Evolutionary conservation across 2,329 filamentous ascomycete species (phyloP), one percentile per base, ranked within the genome.

Genomic region (Fusarium concolor): DNA sequence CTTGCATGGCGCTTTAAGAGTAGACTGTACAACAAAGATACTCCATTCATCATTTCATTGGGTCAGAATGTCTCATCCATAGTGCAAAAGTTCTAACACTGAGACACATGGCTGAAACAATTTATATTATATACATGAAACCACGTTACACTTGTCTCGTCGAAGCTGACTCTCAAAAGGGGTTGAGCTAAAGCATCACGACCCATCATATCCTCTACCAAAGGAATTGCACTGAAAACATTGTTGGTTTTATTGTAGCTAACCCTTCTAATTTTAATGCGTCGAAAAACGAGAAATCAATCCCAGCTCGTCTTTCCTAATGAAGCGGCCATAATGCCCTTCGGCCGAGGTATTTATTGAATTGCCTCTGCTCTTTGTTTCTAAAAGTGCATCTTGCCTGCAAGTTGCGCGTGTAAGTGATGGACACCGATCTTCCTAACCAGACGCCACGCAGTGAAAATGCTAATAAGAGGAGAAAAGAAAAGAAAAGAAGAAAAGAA

Each of bases 351-450:
- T 70, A 64, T 68, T 55, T 9, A 17, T 63, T n/a, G 18, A 44
- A 29, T 44, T 38, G 26, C 26, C 24, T 42, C 18, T 38, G 9
- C 18, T 35, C 51, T 37, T 41, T 24, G 18, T 46, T 45, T 24
- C 20, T 12, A 31, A 57, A 31, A 49, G 18, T 38, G 47, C 59
- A 57, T 53, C 70, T 70, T 70, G 68, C 68, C 68, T 20, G 68
- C 70, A 72, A 72, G 68, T 29, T 62, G 68, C 66, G 22, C 46
- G 38, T 22, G 12, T 6, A 56, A 29, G 18, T 28, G 24, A 64
- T n/a, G 24, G 15, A 45, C 15, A 42, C 44, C 56, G 26, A 41
- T 44, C 42, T 29, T n/a, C 24, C 38, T n/a, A 22, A 22, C 22
- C 10, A 43, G 24, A 69, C 64, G 56, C 67, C 60, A 33, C 42